Evolutionary conservation across 257 asterid genomes (phyloP).

Genomic region (Gentiana macrophylla): DNA sequence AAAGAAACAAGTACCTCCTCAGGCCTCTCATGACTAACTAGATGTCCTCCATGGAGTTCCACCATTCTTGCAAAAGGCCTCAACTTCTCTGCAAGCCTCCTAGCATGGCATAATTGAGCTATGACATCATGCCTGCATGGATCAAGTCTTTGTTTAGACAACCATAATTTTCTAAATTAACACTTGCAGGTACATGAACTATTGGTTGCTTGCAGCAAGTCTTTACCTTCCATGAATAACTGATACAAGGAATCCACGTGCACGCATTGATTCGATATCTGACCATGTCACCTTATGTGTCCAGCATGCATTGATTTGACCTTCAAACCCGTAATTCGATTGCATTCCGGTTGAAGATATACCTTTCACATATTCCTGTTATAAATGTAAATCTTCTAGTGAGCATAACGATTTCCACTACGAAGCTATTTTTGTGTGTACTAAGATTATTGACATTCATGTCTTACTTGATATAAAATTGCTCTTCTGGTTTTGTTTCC

Average conservation of each 20-base stretch:
- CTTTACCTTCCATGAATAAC: slow-evolving; percentile 94
- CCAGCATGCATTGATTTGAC: slow-evolving; percentile 97
- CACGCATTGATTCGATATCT: slow-evolving; percentile 64
- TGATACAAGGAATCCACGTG: slow-evolving; percentile 65
- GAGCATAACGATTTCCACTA: not conserved
- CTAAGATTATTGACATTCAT: not conserved
- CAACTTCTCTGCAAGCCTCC: slow-evolving; percentile 67
- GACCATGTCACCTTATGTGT: slow-evolving; percentile 54
- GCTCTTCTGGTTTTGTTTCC: slow-evolving; percentile 72
- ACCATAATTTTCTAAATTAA: not conserved
- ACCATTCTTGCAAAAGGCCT: slow-evolving; percentile 89
- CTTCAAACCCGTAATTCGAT: slow-evolving; percentile 76
- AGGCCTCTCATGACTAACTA: slow-evolving; percentile 88
- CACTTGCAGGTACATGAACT: not conserved
- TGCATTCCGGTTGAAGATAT: slow-evolving; percentile 93
- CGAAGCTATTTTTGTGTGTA: not conserved
- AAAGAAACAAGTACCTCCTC: slow-evolving; percentile 52
- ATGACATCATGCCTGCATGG: slow-evolving; percentile 66
- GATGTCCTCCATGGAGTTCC: slow-evolving; percentile 94
- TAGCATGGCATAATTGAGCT: slow-evolving; percentile 91
- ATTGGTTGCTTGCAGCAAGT: slow-evolving; percentile 1
- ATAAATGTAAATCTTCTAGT: slow-evolving; percentile 4
- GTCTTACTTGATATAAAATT: slow-evolving; percentile 71
- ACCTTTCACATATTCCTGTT: slow-evolving; percentile 85
- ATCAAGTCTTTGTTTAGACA: slow-evolving; percentile 15